phyloP scores from a whole-genome alignment of 495 filamentous ascomycete genomes.

The Penicillium soppii region DNA sequence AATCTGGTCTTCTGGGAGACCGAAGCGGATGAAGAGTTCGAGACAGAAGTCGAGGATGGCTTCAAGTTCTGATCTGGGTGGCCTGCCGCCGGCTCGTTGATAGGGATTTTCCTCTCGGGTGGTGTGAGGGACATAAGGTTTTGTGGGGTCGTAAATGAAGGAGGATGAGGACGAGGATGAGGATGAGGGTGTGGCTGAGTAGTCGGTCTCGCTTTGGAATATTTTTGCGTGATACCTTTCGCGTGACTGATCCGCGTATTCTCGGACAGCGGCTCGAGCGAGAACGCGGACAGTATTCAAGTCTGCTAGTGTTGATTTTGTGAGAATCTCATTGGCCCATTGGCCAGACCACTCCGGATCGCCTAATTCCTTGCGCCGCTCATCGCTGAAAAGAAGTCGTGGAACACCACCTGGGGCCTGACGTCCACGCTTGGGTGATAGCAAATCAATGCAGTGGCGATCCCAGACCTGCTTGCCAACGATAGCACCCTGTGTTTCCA shows the following conservation, averaged over 20 bases:
- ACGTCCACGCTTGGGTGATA: constrained; percentile 17
- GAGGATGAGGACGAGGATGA: constrained; percentile 1
- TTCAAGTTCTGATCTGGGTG: constrained; percentile 13
- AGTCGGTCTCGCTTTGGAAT: neutral
- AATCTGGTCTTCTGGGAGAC: constrained; percentile 31
- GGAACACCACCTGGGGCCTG: constrained; percentile 32
- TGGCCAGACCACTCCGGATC: constrained; percentile 29
- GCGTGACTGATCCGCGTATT: constrained; percentile 25
- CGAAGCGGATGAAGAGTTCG: constrained; percentile 29
- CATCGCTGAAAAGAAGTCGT: constrained; percentile 21
- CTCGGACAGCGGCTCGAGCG: constrained; percentile 34
- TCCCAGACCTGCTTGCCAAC: constrained; percentile 41
- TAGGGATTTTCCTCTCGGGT: neutral
- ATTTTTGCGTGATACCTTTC: too few species aligned
- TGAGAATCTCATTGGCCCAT: constrained; percentile 26
- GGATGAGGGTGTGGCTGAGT: neutral
- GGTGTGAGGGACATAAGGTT: constrained; percentile 3
- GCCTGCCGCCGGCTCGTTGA: constrained; percentile 3
- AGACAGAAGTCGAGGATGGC: constrained; percentile 40
- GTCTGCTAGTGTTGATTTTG: constrained; percentile 34
- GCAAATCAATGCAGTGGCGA: constrained; percentile 39
- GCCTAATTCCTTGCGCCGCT: constrained; percentile 22
- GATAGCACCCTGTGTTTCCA: constrained; percentile 44
- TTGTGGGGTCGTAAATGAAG: constrained; percentile 3
- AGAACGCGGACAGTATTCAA: constrained; percentile 44